Evolutionary conservation across 768 basidiomycete genomes (phyloP).

Genomic region (Naganishia randhawae): DNA sequence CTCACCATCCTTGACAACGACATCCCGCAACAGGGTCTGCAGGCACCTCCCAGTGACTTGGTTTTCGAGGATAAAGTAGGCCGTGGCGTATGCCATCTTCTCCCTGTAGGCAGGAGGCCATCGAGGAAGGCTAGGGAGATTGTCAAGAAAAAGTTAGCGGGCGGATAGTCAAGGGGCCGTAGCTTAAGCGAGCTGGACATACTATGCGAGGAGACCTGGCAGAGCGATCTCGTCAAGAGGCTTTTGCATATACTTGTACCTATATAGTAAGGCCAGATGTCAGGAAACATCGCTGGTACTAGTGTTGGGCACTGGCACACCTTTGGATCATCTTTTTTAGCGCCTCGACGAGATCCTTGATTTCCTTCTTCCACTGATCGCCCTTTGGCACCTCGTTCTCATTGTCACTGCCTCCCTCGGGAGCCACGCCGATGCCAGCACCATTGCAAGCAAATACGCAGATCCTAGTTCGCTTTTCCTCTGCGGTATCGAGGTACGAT

Average conservation of each 20-base stretch:
- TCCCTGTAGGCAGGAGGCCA: conserved; percentile 74
- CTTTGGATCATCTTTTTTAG: conserved; percentile 93
- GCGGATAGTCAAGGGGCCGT: background rate
- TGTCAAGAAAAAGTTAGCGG: background rate
- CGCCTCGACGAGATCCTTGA: conserved; percentile 90
- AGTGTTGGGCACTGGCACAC: conserved; percentile 52
- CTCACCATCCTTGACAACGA: conserved; percentile 88
- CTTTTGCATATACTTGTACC: conserved; percentile 98
- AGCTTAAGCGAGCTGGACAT: conserved; percentile 55
- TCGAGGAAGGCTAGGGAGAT: conserved; percentile 52
- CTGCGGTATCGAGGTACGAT: conserved; percentile 78
- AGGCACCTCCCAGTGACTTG: conserved; percentile 74
- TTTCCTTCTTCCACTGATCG: conserved; percentile 53
- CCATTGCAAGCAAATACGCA: conserved; percentile 46
- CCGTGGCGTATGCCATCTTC: conserved; percentile 76
- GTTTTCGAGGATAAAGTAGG: conserved; percentile 78
- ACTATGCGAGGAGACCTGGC: conserved; percentile 74
- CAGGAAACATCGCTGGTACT: background rate
- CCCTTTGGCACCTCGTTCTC: conserved; percentile 59
- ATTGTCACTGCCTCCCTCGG: conserved; percentile 46
- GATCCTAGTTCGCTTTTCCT: conserved; percentile 74
- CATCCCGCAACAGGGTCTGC: conserved; percentile 80
- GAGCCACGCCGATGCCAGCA: conserved; percentile 18
- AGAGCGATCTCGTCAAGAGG: conserved; percentile 83
- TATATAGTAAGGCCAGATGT: conserved; percentile 43